Evolutionary conservation across 179 eudicot species (phyloP).

Genomic region (Dionaea muscipula): DNA sequence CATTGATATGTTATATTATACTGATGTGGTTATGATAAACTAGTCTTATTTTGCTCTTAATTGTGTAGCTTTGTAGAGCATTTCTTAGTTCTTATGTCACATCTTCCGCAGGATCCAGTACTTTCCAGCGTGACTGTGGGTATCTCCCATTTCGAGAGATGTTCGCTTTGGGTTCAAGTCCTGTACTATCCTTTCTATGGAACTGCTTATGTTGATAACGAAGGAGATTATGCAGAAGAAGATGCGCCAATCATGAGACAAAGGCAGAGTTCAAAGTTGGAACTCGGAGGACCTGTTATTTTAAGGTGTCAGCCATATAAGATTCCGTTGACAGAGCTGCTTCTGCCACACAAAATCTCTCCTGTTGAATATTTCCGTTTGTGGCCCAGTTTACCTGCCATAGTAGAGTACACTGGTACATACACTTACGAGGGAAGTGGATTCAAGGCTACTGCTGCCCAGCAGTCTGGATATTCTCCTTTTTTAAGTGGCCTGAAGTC

Average conservation of each 20-base stretch:
- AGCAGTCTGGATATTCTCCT: slow-evolving; percentile 93
- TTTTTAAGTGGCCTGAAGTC: slow-evolving; percentile 85
- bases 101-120: slow-evolving; percentile 67
- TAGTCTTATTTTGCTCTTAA: too few species aligned
- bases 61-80: background rate
- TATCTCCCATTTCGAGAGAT: slow-evolving; percentile 87
- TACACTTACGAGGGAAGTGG: slow-evolving; percentile 98
- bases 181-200: slow-evolving; percentile 84
- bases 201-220: slow-evolving; percentile 40
- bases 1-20: too few species aligned
- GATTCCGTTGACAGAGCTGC: slow-evolving; percentile 87
- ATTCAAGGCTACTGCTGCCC: slow-evolving; percentile 92
- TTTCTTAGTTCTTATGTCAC: background rate
- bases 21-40: too few species aligned
- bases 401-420: slow-evolving; percentile 90
- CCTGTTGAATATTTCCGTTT: slow-evolving; percentile 94
- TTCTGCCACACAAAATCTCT: slow-evolving; percentile 84
- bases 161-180: slow-evolving; percentile 94
- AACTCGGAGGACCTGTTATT: slow-evolving; percentile 83
- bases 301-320: slow-evolving; percentile 98
- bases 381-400: slow-evolving; percentile 98
- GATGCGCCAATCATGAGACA: slow-evolving; percentile 70
- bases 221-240: slow-evolving; percentile 75
- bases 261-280: slow-evolving; percentile 57
- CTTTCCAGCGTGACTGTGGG: slow-evolving; percentile 86